Conservation (phyloP, 2,329 filamentous ascomycete species). For the Penicillium verrucosum region DNA sequence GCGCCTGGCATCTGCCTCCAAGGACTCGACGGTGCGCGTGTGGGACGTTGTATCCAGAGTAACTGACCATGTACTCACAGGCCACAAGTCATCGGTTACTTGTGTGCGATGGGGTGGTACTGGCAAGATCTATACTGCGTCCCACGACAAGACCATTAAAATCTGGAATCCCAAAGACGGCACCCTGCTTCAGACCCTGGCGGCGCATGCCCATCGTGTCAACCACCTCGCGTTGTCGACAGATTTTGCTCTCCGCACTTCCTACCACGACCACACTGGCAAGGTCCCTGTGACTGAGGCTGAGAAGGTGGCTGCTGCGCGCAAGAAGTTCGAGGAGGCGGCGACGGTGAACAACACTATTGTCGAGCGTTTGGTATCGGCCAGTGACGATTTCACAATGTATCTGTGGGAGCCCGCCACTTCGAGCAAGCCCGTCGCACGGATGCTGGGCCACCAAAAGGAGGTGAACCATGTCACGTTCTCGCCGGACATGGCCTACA, state of each 20-base stretch:
- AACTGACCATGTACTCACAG: conserved; percentile 77
- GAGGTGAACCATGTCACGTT: conserved; percentile 95
- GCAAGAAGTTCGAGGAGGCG: conserved; percentile 79
- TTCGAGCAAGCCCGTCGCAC: conserved; percentile 78
- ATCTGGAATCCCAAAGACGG: conserved; percentile 83
- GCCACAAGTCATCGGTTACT: conserved; percentile 83
- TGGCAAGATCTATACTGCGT: conserved; percentile 76
- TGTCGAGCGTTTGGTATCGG: conserved; percentile 81
- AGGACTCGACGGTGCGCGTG: conserved; percentile 82
- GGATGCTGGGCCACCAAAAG: conserved; percentile 91
- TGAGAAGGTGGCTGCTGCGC: conserved; percentile 70
- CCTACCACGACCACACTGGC: conserved; percentile 78
- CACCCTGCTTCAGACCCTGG: conserved; percentile 73
- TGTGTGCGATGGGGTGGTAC: conserved; percentile 95
- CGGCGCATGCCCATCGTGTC: conserved; percentile 86
- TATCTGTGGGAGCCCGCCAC: conserved; percentile 85
- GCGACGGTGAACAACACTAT: conserved; percentile 72
- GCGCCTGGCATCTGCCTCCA: conserved; percentile 79
- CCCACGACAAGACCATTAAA: conserved; percentile 88
- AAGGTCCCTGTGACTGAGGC: conserved; percentile 66
- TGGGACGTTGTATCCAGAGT: conserved; percentile 78
- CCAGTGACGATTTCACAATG: conserved; percentile 94
- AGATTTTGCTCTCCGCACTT: conserved; percentile 82
- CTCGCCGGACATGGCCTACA: conserved; percentile 80
- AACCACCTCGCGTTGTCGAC: conserved; percentile 93